Evolutionary conservation across 2,329 filamentous ascomycete genomes (phyloP), one percentile per base, ranked within the genome.

Genomic region (Dothiorella sarmentorum): DNA sequence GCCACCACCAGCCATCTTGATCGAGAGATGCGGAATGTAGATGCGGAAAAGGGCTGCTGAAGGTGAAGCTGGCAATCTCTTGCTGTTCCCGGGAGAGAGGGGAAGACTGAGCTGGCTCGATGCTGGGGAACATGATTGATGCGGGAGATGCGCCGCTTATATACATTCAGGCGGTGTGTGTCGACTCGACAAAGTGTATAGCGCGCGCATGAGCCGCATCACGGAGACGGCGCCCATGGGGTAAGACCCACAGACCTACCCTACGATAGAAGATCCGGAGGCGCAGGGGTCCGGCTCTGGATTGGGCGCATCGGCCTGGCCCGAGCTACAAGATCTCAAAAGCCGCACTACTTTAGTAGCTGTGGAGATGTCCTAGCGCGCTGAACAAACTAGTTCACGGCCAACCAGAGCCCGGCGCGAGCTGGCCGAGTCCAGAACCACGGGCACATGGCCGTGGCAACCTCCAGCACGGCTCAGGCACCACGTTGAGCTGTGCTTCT

Each of bases 1-100:
- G n/a, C 55, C 55, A 44, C 44, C 44, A 22, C 52, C 52, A 35
- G 52, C 52, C 52, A 56, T 56, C 15, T 44, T 44, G 52, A 56
- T 17, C n/a, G 52, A 56, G 38, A 29, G 6, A 7, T 10, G 35
- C 17, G 29, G 26, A 13, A 27, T 24, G 3, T 4, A 27, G 6
- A 11, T 10, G 17, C n/a, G 7, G 9, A 40, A 17, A 31, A 26
- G 9, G 11, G n/a, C 13, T 37, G 17, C 9, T 18, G 3, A 29
- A 15, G 43, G 22, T 29, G 24, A 18, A n/a, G 7, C 26, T 6
- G 10, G 22, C 4, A 17, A 20, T 22, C 6, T 11, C n/a, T 47
- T 17, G 11, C 44, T 20, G 33, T 31, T 6, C 17, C 44, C n/a
- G 33, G 45, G 10, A 9, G n/a, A 20, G 49, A 40, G 49, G 20